Evolutionary conservation across 2,329 filamentous ascomycete genomes (phyloP).

Genomic region (Cladosporium sp.): DNA sequence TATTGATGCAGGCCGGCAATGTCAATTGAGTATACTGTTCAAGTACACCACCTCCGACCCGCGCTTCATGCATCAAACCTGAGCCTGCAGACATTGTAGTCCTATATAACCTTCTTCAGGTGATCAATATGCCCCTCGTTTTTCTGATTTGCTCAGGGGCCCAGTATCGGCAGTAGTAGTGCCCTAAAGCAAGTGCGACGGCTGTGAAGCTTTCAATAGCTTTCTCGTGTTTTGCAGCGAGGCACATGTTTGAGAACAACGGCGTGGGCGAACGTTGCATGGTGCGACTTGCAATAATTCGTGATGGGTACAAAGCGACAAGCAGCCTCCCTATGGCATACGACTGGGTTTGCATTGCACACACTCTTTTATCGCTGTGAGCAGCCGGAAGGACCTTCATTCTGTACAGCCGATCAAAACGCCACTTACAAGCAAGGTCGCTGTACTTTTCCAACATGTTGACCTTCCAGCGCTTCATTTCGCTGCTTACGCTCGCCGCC

Average conservation of each 20-base stretch:
- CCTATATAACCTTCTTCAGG: neutral
- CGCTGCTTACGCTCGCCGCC: neutral
- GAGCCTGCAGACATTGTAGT: neutral
- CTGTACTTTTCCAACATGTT: neutral
- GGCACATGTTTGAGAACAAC: neutral
- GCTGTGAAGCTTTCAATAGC: neutral
- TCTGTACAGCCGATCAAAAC: neutral
- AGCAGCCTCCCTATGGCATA: neutral
- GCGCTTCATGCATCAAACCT: neutral
- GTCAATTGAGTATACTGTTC: neutral
- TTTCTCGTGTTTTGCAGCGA: neutral
- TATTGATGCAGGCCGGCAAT: neutral
- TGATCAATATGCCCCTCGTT: neutral
- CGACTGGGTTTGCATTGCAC: neutral
- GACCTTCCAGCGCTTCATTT: neutral
- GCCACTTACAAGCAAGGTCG: neutral
- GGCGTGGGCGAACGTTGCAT: neutral
- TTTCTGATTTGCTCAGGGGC: neutral
- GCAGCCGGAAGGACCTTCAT: neutral
- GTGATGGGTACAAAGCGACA: neutral
- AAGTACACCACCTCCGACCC: neutral
- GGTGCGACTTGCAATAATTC: neutral
- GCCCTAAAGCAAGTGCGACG: neutral
- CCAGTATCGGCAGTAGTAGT: neutral
- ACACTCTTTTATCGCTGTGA: neutral